Percentiles rank a stretch among this genome's conserved stretches.
Evolutionary conservation across 805 yeast species (phyloP).

Genomic region (Yueomyces sinensis): DNA sequence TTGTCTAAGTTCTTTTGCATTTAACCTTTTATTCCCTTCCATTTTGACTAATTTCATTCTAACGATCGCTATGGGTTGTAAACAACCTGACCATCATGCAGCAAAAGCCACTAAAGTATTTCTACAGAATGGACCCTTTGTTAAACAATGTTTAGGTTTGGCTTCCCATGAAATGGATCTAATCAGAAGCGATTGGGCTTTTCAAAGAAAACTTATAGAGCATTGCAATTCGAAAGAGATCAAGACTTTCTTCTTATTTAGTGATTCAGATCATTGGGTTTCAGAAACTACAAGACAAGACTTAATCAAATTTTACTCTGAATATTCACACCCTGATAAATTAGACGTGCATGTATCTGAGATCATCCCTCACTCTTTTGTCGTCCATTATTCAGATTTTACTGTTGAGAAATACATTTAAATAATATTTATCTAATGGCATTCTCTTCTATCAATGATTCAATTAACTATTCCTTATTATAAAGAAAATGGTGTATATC

Average conservation of each 20-base stretch:
- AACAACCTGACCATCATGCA: constrained; percentile 20
- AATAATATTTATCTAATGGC: background rate
- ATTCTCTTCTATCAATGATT: background rate
- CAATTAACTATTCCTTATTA: background rate
- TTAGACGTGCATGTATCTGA: constrained; percentile 23
- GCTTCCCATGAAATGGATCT: constrained; percentile 46
- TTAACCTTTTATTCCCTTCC: constrained; percentile 17
- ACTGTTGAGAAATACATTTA: constrained; percentile 4
- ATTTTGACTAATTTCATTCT: constrained; percentile 15
- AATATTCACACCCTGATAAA: constrained; percentile 9
- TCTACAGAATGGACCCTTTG: constrained; percentile 29
- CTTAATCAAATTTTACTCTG: constrained; percentile 27
- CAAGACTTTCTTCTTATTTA: constrained; percentile 43
- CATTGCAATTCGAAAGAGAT: constrained; percentile 14
- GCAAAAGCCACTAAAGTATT: constrained; percentile 31
- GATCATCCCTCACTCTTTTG: constrained; percentile 44
- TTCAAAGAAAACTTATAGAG: constrained; percentile 37
- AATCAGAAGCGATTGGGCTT: constrained; percentile 35
- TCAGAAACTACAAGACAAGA: constrained; percentile 34
- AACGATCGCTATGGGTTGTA: constrained; percentile 18
- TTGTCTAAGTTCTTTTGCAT: constrained; percentile 12
- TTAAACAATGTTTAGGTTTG: constrained; percentile 41
- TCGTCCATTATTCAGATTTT: constrained; percentile 40
- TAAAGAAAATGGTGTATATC: too few species aligned
- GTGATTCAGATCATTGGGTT: constrained; percentile 57